phyloP scores from a whole-genome alignment of 441 rosid genomes.

The Biscutella laevigata region DNA sequence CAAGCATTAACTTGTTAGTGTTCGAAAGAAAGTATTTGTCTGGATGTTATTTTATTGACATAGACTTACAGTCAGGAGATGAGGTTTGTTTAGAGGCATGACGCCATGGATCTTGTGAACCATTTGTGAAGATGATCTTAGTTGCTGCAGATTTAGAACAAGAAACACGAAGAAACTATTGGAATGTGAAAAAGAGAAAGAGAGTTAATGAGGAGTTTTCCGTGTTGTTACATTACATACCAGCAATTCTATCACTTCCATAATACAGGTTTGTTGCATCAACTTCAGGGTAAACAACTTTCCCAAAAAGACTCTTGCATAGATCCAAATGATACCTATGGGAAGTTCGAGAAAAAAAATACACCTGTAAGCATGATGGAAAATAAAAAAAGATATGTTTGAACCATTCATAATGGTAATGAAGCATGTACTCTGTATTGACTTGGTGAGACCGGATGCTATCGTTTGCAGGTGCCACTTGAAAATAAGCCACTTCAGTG shows the following conservation, averaged over 20 bases:
- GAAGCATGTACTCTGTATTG: constrained; percentile 69
- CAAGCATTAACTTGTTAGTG: background rate
- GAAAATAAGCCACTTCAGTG: constrained; percentile 92
- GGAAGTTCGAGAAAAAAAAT: too few species aligned
- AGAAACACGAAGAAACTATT: background rate
- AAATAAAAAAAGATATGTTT: too few species aligned
- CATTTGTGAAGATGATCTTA: constrained; percentile 76
- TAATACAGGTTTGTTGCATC: constrained; percentile 77
- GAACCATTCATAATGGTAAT: too few species aligned
- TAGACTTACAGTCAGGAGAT: constrained; percentile 67
- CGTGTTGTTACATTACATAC: constrained; percentile 29
- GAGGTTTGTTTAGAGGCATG: constrained; percentile 86
- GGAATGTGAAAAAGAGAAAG: background rate
- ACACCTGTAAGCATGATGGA: too few species aligned
- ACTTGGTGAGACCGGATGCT: constrained; percentile 80
- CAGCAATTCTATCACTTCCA: constrained; percentile 78
- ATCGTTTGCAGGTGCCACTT: constrained; percentile 84
- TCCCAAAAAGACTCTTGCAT: constrained; percentile 74
- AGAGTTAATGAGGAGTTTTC: background rate
- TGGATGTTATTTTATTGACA: background rate
- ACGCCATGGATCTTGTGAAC: constrained; percentile 99
- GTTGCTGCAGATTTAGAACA: constrained; percentile 47
- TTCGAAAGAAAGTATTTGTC: background rate
- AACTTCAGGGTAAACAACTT: constrained; percentile 68
- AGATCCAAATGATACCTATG: constrained; percentile 86